These are phyloP conservation scores for Boletus insuetus DNA, from an alignment of 768 basidiomycete species.

Conservation along the genomic window DNA sequence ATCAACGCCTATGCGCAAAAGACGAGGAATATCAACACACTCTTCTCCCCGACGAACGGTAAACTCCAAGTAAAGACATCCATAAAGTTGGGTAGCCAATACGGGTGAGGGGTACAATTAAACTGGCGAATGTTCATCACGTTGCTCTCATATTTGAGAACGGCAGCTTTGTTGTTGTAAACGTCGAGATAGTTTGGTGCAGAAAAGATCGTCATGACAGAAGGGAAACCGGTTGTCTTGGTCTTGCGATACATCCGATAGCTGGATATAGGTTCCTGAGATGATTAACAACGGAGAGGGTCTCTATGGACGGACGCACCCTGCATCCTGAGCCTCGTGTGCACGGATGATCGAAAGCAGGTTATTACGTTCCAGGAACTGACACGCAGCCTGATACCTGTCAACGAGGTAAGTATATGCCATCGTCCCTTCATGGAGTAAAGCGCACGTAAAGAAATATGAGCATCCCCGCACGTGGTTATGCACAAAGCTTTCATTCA, in stretches of 20 bases:
- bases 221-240: constrained; percentile 96
- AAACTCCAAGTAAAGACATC: constrained; percentile 99
- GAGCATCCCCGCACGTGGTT: constrained; percentile 97
- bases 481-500: constrained; percentile 84
- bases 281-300: neutral
- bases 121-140: constrained; percentile 99
- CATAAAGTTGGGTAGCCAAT: constrained; percentile 99
- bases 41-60: constrained; percentile 98
- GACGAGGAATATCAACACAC: constrained; percentile 39
- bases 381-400: constrained; percentile 94
- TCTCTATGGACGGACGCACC: constrained; percentile 47
- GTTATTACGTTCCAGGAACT: constrained; percentile 97
- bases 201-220: constrained; percentile 99
- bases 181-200: constrained; percentile 98
- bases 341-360: constrained; percentile 95
- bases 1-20: constrained; percentile 1
- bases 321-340: constrained; percentile 98
- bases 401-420: neutral
- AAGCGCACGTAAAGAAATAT: constrained; percentile 82
- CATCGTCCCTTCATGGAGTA: neutral
- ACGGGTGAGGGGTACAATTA: constrained; percentile 93
- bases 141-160: constrained; percentile 98
- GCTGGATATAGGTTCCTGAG: constrained; percentile 35
- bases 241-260: constrained; percentile 99
- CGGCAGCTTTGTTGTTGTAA: constrained; percentile 98